phyloP scores from a whole-genome alignment of 345 rosid species.

The Euphorbia pulcherrima region DNA sequence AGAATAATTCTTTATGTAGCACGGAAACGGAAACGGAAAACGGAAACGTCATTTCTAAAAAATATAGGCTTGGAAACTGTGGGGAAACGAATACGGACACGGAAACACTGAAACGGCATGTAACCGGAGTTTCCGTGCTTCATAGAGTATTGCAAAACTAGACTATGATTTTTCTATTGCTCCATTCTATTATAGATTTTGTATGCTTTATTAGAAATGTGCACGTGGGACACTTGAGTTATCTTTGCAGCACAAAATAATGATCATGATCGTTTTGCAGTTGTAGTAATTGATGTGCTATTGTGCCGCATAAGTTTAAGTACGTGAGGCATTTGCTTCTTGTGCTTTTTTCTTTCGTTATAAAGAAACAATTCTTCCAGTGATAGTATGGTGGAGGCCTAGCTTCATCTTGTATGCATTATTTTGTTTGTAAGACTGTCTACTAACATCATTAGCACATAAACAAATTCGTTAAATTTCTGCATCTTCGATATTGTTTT shows the following conservation, averaged over 20 bases:
- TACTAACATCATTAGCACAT: neutral
- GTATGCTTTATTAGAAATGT: neutral
- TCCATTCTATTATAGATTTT: neutral
- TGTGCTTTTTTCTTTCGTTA: neutral
- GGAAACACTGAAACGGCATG: no score
- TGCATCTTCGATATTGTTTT: neutral
- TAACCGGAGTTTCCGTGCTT: no score
- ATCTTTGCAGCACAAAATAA: neutral
- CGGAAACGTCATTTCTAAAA: no score
- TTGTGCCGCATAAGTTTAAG: no score
- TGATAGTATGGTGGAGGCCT: neutral
- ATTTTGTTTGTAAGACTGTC: neutral
- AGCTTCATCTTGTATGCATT: neutral
- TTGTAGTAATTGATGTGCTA: neutral
- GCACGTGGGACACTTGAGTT: neutral
- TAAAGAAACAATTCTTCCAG: neutral
- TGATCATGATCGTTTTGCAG: neutral
- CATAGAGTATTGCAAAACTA: no score
- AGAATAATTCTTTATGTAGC: no score
- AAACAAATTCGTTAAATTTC: neutral
- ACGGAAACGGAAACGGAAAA: no score
- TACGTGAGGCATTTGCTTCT: neutral
- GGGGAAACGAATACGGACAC: no score
- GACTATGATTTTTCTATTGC: no score
- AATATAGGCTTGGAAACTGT: no score